These are phyloP conservation scores for Pichia nakasei DNA, from an alignment of 805 yeast species.

Conservation along the genomic window DNA sequence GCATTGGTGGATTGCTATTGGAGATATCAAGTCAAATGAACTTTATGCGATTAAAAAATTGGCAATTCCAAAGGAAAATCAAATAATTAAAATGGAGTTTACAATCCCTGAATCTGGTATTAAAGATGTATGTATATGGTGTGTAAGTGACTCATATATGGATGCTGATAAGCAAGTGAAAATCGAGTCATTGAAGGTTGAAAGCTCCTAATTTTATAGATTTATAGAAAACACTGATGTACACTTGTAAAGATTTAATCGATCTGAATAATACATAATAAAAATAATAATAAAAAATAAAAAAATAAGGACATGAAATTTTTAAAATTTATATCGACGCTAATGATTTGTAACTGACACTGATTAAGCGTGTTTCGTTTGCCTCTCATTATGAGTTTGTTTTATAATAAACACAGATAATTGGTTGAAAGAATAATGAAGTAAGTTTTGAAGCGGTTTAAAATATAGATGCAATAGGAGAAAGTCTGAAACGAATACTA, in stretches of 20 bases:
- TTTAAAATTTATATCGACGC: no score
- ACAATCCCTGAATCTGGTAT: constrained; percentile 52
- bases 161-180: constrained; percentile 85
- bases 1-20: constrained; percentile 84
- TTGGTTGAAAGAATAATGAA: background rate
- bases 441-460: background rate
- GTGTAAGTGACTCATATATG: constrained; percentile 84
- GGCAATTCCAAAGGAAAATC: constrained; percentile 41
- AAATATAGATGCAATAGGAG: no score
- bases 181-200: constrained; percentile 3
- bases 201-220: background rate
- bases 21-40: constrained; percentile 51
- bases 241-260: background rate
- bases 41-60: constrained; percentile 68
- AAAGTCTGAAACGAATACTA: no score
- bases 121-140: constrained; percentile 64
- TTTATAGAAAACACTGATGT: background rate
- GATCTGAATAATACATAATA: no score
- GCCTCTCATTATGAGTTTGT: no score
- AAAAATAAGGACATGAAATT: no score
- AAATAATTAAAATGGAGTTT: constrained; percentile 45
- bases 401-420: no score
- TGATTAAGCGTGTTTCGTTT: no score
- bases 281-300: no score
- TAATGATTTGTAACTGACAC: no score